Conservation (phyloP, 225 moss, liverwort and hornwort genomes). For the Climacium dendroides region DNA sequence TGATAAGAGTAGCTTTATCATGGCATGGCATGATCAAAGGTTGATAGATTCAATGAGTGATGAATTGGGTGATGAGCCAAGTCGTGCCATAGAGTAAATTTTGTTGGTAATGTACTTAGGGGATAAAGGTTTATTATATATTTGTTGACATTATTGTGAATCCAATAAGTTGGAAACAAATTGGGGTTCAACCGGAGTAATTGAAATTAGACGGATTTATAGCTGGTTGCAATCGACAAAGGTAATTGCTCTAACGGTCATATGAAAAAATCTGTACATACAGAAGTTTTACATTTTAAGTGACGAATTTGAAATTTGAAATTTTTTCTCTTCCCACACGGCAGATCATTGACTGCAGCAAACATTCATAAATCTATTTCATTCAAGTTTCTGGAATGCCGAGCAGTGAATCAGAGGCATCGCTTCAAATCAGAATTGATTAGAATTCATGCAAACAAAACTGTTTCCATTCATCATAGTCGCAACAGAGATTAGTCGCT, state of each 20-base stretch:
- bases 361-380: background rate
- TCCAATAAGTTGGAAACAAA: background rate
- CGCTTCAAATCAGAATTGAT: background rate
- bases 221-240: background rate
- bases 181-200: accelerated
- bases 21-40: background rate
- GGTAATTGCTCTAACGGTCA: too few relatives aligned
- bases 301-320: too few relatives aligned
- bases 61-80: background rate
- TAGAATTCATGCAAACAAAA: background rate
- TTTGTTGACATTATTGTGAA: background rate
- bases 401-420: background rate
- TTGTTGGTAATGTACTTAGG: background rate
- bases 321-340: background rate
- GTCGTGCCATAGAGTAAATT: background rate
- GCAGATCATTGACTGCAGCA: background rate
- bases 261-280: too few relatives aligned
- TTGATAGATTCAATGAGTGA: background rate
- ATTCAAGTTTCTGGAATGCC: background rate
- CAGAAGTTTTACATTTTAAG: too few relatives aligned
- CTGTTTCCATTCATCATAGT: background rate
- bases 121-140: background rate
- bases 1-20: background rate
- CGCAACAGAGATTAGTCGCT: too few relatives aligned
- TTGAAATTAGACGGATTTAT: background rate